Base-by-base conservation (phyloP, 345 rosid species). In the Garcia nutans region DNA sequence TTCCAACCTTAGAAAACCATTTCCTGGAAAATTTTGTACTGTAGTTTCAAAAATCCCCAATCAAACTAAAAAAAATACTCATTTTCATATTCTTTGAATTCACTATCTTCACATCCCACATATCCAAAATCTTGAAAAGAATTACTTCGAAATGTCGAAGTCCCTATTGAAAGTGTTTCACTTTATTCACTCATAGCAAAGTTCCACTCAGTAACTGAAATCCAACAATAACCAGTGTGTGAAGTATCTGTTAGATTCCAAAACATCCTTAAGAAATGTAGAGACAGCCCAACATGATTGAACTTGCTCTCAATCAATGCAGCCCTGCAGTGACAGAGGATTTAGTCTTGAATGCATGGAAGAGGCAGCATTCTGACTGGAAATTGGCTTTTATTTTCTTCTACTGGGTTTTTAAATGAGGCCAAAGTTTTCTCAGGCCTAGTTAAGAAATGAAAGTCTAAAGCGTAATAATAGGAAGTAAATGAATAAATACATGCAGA, bases 361-460 rank as follows among this genome's bases (percentile, higher is more conserved):
- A 71, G 56, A 84, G 85, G 73, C 84, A 86, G 69, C 86, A 74
- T 41, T 90, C 78, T n/a, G 94, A 92, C 78, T 94, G 94, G 93
- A 86, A 76, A 76, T 76, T 81, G 2, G 92, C 89, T 63, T 84
- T 82, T 68, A 6, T 44, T 10, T 86, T 92, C 81, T 92, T 80
- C 79, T 81, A 71, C 23, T 87, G 94, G 90, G 92, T 86, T 15
- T 63, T 23, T 70, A 78, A 69, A 55, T 68, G 28, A 58, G 80
- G 80, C 26, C 66, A 61, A 57, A 33, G 76, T 50, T 57, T 82
- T 60, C 76, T 86, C 41, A 88, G 88, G 47, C 79, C 88, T 47
- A 22, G 45, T 8, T 37, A 37, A 3, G 41, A 6, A 37, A 37
- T 37, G 41, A 37, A 37, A 37, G 41, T 37, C 41, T 37, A 37